phyloP scores from a whole-genome alignment of 2,329 filamentous ascomycete species.

The Amylocarpus encephaloides region DNA sequence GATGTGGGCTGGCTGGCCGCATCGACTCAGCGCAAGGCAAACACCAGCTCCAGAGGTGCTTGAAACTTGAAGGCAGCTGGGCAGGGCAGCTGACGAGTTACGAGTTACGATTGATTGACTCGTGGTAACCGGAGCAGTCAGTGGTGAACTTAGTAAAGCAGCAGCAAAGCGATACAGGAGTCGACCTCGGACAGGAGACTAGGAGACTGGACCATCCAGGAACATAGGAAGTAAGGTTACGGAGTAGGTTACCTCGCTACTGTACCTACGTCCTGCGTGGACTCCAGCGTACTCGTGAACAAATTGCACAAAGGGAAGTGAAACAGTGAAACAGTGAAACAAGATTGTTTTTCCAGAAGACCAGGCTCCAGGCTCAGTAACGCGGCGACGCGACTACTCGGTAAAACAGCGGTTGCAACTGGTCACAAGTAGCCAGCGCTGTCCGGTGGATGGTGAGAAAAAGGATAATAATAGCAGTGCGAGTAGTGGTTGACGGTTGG shows the following conservation, averaged over 20 bases:
- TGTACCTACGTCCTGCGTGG: too few species aligned
- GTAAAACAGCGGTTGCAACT: background rate
- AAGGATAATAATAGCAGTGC: conserved; percentile 22
- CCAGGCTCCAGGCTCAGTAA: background rate
- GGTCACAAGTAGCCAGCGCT: too few species aligned
- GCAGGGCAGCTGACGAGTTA: too few species aligned
- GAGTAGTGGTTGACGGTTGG: conserved; percentile 5
- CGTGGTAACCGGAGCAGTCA: too few species aligned
- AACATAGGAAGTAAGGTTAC: too few species aligned
- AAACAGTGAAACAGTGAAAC: background rate
- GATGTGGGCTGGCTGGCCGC: conserved; percentile 1
- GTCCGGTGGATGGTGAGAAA: too few species aligned
- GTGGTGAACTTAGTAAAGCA: too few species aligned
- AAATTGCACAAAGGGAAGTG: background rate
- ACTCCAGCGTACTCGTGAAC: too few species aligned
- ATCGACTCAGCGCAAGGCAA: conserved; percentile 5
- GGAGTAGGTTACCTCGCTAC: too few species aligned
- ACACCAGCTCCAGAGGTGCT: background rate
- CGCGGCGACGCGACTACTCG: background rate
- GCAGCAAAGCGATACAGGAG: background rate
- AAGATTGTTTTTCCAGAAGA: background rate
- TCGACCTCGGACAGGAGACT: too few species aligned
- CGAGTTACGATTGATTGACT: too few species aligned
- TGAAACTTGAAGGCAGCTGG: background rate
- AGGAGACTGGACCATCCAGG: background rate